A percentile compares a stretch with the other conserved stretches of the same genome.
These are phyloP conservation scores for Aureobasidium sp. DNA, from an alignment of 2,329 filamentous ascomycete genomes.

Conservation along the genomic window DNA sequence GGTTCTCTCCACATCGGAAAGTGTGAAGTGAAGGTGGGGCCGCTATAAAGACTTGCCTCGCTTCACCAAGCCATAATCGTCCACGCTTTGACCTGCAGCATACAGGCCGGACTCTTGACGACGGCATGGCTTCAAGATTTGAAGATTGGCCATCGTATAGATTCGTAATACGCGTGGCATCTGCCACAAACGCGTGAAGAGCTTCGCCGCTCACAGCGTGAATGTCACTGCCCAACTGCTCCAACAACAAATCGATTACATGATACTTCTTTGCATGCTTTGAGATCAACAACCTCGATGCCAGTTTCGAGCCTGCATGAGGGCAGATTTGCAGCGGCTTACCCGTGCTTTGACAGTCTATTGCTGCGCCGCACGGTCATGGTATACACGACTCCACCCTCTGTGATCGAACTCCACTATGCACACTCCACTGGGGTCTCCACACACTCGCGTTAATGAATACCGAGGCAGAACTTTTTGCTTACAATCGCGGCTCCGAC, in stretches of 20 bases:
- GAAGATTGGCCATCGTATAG: not conserved
- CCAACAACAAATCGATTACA: too few species aligned
- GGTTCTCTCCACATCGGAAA: not conserved
- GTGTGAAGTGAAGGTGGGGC: not conserved
- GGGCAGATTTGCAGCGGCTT: not conserved
- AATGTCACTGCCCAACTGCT: not conserved
- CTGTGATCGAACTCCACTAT: not conserved
- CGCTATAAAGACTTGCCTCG: not conserved
- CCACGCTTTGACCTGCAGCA: conserved; percentile 1
- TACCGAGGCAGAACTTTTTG: not conserved
- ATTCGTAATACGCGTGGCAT: not conserved
- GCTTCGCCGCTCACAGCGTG: not conserved
- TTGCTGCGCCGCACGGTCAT: not conserved
- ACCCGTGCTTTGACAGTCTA: not conserved
- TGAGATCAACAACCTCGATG: too few species aligned
- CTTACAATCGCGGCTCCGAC: too few species aligned
- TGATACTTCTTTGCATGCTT: too few species aligned
- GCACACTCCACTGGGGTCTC: not conserved
- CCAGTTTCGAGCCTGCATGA: not conserved
- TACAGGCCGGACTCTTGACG: not conserved
- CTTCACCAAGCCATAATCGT: not conserved
- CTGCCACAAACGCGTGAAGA: not conserved
- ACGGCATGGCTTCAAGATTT: not conserved
- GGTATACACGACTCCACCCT: not conserved
- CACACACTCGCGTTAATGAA: not conserved